Conservation (phyloP, 176 grass and related monocot species). For the Carex scoparia region DNA sequence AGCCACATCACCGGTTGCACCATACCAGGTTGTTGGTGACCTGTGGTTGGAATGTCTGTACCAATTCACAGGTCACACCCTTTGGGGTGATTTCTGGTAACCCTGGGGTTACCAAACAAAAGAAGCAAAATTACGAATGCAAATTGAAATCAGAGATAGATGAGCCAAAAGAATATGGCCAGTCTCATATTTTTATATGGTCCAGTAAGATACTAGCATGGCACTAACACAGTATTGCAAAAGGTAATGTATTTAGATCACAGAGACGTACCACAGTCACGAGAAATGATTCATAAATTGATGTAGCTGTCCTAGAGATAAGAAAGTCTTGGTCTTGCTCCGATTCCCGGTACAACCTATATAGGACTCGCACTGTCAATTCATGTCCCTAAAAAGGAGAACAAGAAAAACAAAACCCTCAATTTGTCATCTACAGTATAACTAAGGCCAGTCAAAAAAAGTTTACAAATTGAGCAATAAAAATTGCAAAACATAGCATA, state of each 20-base stretch:
- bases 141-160: not conserved
- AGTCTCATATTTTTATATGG: not conserved
- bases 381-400: slow-evolving; percentile 82
- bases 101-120: not conserved
- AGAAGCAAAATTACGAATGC: not conserved
- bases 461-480: slow-evolving; percentile 18
- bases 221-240: not conserved
- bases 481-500: slow-evolving; percentile 25
- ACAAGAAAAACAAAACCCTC: slow-evolving; percentile 35
- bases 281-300: slow-evolving; percentile 96
- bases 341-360: slow-evolving; percentile 79
- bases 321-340: slow-evolving; percentile 97
- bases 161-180: not conserved
- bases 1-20: not conserved
- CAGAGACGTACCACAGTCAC: slow-evolving; percentile 52
- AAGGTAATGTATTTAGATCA: not conserved
- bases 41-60: not conserved
- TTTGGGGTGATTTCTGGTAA: not conserved
- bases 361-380: slow-evolving; percentile 87
- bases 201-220: not conserved
- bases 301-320: slow-evolving; percentile 95
- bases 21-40: not conserved
- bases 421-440: not conserved
- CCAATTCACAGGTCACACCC: too few relatives aligned
- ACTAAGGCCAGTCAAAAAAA: not conserved